Evolutionary conservation across 192 early-diverging fungal species (phyloP), one percentile per base, ranked within the genome.

Genomic region (Backusella australiensis): DNA sequence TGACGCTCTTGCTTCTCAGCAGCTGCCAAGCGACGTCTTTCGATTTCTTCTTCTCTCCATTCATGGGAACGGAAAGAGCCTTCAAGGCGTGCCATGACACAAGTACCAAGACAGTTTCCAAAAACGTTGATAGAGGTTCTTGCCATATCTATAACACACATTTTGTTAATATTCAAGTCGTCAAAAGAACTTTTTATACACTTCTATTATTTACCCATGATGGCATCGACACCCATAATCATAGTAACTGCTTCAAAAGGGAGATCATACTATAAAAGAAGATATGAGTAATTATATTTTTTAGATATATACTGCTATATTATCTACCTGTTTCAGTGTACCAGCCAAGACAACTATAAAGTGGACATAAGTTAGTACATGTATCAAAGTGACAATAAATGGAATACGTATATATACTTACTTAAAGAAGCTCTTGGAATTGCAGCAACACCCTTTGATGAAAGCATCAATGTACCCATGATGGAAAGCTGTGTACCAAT

Each of bases 221-320:
- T 87, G 59, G 91, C 90, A 78, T 94, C 93, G 1, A 93, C 90
- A 56, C 88, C 92, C 63, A 93, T 70, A 79, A 94, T 92, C 71
- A 92, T 77, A 3, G 85, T 36, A 59, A 94, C 75, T 1, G 90
- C 86, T 36, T 89, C 83, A 39, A 72, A 39, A 9, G 91, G 92
- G 34, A 94, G 83, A 72, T 85, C 81, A 65, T 86, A 92, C 34
- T 73, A 23, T 71, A 39, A 29, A 26, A 17, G 5, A 17, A 15
- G 3, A 14, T 34, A 67, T 29, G 26, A 7, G 44, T 71, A 44
- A 46, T 19, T 36, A 8, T 44, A 29, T 29, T 29, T 29, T 29
- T 29, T 34, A 29, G 15, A 11, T 67, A 14, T 67, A 29, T 67
- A 15, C 7, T 19, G 34, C 5, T 34, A 29, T 34, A 17, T 19